A percentile compares a stretch with the other conserved stretches of the same genome.
Conservation (phyloP, 331 rosid species). For the Malus hybrid region DNA sequence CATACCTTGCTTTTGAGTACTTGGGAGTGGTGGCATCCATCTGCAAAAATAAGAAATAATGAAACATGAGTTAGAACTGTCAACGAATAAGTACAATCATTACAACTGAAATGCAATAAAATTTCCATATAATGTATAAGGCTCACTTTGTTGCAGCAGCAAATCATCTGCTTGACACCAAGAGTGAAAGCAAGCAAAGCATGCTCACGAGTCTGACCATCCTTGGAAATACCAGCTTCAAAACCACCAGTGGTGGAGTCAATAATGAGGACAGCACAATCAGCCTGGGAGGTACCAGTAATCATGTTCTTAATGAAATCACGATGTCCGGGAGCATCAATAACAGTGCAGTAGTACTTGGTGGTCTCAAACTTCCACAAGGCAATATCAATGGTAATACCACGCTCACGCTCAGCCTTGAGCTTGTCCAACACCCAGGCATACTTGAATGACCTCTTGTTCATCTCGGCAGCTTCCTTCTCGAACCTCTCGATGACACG, state of each 20-base stretch:
- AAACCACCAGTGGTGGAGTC: constrained; percentile 77
- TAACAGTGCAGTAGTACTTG: constrained; percentile 61
- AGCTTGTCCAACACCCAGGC: constrained; percentile 80
- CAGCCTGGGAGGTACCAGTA: constrained; percentile 62
- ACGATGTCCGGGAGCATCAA: constrained; percentile 67
- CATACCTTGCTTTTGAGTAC: constrained; percentile 36
- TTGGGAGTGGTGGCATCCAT: constrained; percentile 51
- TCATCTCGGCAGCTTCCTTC: constrained; percentile 80
- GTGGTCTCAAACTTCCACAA: constrained; percentile 68
- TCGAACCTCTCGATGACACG: constrained; percentile 67
- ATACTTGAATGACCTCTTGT: constrained; percentile 69
- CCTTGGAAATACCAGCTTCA: constrained; percentile 76
- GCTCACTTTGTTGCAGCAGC: constrained; percentile 39
- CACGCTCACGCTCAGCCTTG: constrained; percentile 76
- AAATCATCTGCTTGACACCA: constrained; percentile 74
- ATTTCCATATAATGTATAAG: background rate
- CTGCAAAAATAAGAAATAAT: constrained; percentile 8
- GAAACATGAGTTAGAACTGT: background rate
- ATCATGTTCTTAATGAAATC: constrained; percentile 66
- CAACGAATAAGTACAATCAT: background rate
- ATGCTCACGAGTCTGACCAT: constrained; percentile 75
- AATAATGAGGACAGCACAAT: constrained; percentile 59
- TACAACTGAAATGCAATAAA: background rate
- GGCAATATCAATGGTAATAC: constrained; percentile 69
- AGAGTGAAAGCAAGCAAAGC: constrained; percentile 70